Percentiles rank a stretch among this genome's conserved stretches.
Conservation (phyloP, 2,329 filamentous ascomycete species). For the Fusarium miscanthi region DNA sequence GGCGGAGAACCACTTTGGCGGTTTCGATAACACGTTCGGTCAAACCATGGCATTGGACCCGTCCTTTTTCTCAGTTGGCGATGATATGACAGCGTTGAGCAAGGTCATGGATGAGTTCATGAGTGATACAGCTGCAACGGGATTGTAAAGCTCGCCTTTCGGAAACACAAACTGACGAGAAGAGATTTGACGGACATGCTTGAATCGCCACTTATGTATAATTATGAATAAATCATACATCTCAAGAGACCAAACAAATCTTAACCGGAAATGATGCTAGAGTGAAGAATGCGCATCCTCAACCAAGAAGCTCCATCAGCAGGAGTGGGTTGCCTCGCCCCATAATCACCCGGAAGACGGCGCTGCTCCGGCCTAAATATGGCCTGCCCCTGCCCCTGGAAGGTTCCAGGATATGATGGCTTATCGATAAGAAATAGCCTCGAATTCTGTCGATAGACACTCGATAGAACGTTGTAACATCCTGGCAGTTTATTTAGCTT, state of each 20-base stretch:
- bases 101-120: constrained; percentile 11
- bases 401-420: not conserved
- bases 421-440: constrained; percentile 23
- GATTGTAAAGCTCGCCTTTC: not conserved
- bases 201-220: not conserved
- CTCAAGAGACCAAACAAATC: not conserved
- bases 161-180: not conserved
- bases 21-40: constrained; percentile 16
- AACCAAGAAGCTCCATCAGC: not conserved
- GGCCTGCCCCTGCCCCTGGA: not conserved
- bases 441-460: not conserved
- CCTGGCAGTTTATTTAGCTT: constrained; percentile 3
- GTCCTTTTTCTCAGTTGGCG: constrained; percentile 7
- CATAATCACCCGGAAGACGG: constrained; percentile 22
- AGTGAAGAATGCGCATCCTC: not conserved
- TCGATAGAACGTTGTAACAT: not conserved
- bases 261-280: not conserved
- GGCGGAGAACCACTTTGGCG: not conserved
- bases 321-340: constrained; percentile 6
- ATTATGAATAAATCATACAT: not conserved
- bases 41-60: constrained; percentile 28
- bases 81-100: constrained; percentile 14
- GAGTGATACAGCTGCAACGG: not conserved
- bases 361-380: constrained; percentile 21
- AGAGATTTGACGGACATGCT: not conserved